Base-by-base conservation (phyloP, 768 basidiomycete genomes). In the Tricholoma matsutake region DNA sequence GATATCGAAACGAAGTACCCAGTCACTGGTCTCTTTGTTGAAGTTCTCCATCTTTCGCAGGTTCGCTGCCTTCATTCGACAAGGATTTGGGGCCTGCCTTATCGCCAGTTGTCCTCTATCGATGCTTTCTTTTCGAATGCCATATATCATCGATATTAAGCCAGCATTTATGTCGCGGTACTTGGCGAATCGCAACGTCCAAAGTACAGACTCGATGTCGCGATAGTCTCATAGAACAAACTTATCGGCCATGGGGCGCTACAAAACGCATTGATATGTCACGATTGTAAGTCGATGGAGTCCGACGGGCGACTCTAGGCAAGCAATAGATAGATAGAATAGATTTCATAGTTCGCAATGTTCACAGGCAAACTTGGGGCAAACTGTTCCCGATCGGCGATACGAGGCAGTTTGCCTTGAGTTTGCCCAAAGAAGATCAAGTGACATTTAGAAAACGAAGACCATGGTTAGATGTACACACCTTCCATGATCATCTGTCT, bases 31-130 rank as follows among this genome's bases (percentile, higher is more conserved):
- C 71, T 95, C 76, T 61, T 81, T 81, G 71, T 98, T 94, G 62
- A 94, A 73, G 54, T 81, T 72, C 63, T 90, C 87, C 89, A 96
- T 95, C 68, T 84, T 82, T 4, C 78, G 72, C 72, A 92, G 84
- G 71, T 41, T 78, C 78, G 71, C 94, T 92, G 16, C 94, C 96
- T 71, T 94, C 67, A 60, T 86, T 83, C 16, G 88, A 91, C 25
- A 97, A 79, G 55, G 89, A 79, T 73, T 98, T 95, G 20, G 96
- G 96, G 32, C 75, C 75, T 0, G 86, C 92, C 11, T 92, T 87
- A 64, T 97, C 86, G 2, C 89, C 84, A 25, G 22, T 25, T 25
- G 22, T 25, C 22, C 22, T 25, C 22, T 25, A 25, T 25, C 22
- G 22, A 25, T 25, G 22, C 22, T 25, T 25, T 25, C n/a, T n/a